A percentile compares a stretch with the other conserved stretches of the same genome.
Evolutionary conservation across 345 rosid species (phyloP).

Genomic region (Brassica juncea): DNA sequence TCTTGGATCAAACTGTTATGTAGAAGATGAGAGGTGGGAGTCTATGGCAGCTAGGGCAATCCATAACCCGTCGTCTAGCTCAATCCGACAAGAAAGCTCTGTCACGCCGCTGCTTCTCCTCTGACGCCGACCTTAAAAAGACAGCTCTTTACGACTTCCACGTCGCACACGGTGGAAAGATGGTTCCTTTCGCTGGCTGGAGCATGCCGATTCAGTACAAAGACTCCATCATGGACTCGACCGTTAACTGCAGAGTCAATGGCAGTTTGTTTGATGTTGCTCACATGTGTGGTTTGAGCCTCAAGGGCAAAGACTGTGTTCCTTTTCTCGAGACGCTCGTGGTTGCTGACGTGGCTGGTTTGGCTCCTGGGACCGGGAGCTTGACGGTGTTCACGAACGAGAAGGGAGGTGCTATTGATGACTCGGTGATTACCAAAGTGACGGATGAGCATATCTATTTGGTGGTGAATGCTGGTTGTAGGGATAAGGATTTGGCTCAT

Average conservation of each 20-base stretch:
- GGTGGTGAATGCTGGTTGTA: constrained; percentile 99
- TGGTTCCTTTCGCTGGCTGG: constrained; percentile 99
- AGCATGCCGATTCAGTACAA: constrained; percentile 99
- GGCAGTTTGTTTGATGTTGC: constrained; percentile 94
- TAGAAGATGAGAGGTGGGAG: constrained; percentile 89
- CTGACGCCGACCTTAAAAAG: constrained; percentile 85
- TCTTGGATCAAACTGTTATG: constrained; percentile 37
- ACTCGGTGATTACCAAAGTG: constrained; percentile 92
- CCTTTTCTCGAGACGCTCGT: constrained; percentile 93
- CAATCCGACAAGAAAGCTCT: constrained; percentile 71
- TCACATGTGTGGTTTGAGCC: constrained; percentile 97
- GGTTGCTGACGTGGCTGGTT: constrained; percentile 87
- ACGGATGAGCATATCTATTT: constrained; percentile 76
- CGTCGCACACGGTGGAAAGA: constrained; percentile 78
- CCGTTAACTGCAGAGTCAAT: constrained; percentile 84
- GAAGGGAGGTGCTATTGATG: constrained; percentile 96
- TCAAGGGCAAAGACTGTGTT: constrained; percentile 89
- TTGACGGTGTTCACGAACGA: constrained; percentile 91
- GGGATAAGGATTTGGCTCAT: constrained; percentile 98
- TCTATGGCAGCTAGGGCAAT: constrained; percentile 97
- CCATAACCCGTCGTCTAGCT: constrained; percentile 73
- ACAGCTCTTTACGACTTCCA: constrained; percentile 91
- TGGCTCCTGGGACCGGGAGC: constrained; percentile 82
- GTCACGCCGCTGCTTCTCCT: constrained; percentile 65
- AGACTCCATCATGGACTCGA: constrained; percentile 95